Evolutionary conservation across 768 basidiomycete genomes (phyloP), one percentile per base, ranked within the genome.

Genomic region (Termitomyces sp.): DNA sequence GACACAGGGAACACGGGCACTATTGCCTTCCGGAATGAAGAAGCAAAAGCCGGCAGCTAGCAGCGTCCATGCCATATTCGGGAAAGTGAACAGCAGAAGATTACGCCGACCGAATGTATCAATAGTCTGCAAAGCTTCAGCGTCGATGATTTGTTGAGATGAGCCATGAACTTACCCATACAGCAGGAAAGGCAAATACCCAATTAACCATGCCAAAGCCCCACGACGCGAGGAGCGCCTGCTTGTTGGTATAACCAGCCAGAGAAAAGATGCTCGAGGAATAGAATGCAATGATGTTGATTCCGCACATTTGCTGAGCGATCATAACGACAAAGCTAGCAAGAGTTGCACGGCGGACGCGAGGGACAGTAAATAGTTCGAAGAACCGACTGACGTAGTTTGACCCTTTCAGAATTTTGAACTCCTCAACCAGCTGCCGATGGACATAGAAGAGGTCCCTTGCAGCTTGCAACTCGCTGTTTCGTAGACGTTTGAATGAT

Each of bases 271-370:
- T 82, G 31, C 79, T 83, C 1, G 87, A 87, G 1, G 88, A 90
- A 69, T 93, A 94, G 75, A 90, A 94, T 5, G 90, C 87, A 63
- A 74, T 75, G 63, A 85, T 85, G 69, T 91, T 90, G 72, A 92
- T 84, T 55, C 90, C 90, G 64, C 88, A 90, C 78, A 91, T 88
- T 71, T 92, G 89, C 66, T 92, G 90, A 22, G 82, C 82, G 65
- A 93, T 86, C 80, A 82, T 79, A 50, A 81, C 79, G 16, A 81
- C 77, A 60, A 74, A 81, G 48, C 76, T 77, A 7, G 79, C 79
- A 1, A 81, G 69, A 6, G 79, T 79, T 4, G 79, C 80, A 26
- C 79, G 78, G 29, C 79, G 75, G 41, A 79, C 56, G 26, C 92
- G 85, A 5, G 89, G 88, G 24, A 92, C 72, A 13, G 82, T 85